phyloP scores from a whole-genome alignment of 257 asterid genomes.

The Solanum appendiculatum region DNA sequence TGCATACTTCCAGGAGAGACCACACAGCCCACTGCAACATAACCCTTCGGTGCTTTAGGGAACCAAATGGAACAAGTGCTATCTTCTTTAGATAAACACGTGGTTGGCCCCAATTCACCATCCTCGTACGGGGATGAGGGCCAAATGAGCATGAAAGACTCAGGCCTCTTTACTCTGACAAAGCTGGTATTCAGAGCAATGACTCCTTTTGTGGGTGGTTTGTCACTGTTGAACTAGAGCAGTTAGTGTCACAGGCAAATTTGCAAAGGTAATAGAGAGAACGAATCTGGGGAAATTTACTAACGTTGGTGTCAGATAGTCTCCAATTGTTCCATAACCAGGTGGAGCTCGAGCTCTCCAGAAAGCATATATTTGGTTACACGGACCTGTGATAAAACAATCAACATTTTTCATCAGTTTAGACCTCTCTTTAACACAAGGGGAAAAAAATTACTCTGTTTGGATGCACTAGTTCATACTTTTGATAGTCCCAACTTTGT shows the following conservation, averaged over 20 bases:
- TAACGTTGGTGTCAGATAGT: constrained; percentile 88
- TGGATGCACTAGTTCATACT: constrained; percentile 27
- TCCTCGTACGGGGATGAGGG: constrained; percentile 32
- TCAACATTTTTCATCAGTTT: background rate
- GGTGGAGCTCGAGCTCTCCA: constrained; percentile 99
- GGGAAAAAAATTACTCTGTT: background rate
- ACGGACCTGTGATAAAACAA: background rate
- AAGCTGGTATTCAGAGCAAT: constrained; percentile 81
- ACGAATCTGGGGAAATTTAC: constrained; percentile 22
- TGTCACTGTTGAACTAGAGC: constrained; percentile 47
- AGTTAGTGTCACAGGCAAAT: background rate
- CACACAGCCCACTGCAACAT: constrained; percentile 94
- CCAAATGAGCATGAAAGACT: constrained; percentile 73
- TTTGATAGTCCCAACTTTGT: constrained; percentile 68
- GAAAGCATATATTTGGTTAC: constrained; percentile 55
- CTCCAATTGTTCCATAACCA: constrained; percentile 89
- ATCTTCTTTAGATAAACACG: constrained; percentile 20
- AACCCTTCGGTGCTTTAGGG: constrained; percentile 92
- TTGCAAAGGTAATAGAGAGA: background rate
- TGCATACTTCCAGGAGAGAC: constrained; percentile 64
- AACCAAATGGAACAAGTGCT: constrained; percentile 76
- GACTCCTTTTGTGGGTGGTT: constrained; percentile 92
- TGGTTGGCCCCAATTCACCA: constrained; percentile 19
- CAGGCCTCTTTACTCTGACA: constrained; percentile 79
- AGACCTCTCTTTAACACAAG: background rate